Percentiles rank a stretch among this genome's conserved stretches.
Conservation (phyloP, 495 filamentous ascomycete genomes). For the Echria macrotheca region DNA sequence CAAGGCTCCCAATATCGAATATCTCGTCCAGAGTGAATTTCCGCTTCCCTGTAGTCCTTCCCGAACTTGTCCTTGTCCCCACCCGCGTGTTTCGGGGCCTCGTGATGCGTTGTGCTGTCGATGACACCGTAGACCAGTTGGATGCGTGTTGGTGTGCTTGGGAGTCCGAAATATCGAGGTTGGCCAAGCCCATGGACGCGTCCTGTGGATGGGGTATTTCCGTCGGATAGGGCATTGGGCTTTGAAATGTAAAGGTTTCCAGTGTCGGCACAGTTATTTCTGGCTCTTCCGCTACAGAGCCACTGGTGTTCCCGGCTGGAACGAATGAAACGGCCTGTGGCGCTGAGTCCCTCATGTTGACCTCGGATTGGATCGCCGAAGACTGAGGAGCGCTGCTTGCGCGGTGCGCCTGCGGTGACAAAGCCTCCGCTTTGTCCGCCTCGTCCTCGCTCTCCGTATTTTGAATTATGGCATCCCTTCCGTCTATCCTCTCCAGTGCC, state of each 20-base stretch:
- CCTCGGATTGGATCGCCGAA: constrained; percentile 33
- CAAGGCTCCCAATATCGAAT: constrained; percentile 69
- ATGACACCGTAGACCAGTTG: constrained; percentile 38
- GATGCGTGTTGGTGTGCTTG: constrained; percentile 24
- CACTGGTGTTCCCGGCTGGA: too few relatives aligned
- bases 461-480: constrained; percentile 39
- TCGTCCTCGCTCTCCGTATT: constrained; percentile 74
- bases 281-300: constrained; percentile 22
- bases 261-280: constrained; percentile 36
- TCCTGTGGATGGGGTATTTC: too few relatives aligned
- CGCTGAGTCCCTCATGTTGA: constrained; percentile 42
- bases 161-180: constrained; percentile 45
- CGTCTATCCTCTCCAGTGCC: constrained; percentile 73
- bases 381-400: constrained; percentile 41
- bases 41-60: constrained; percentile 67
- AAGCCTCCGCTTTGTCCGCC: constrained; percentile 48
- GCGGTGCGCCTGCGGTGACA: constrained; percentile 57
- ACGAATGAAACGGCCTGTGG: constrained; percentile 18
- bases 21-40: constrained; percentile 72
- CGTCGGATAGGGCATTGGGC: constrained; percentile 60
- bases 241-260: constrained; percentile 67
- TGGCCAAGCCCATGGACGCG: constrained; percentile 54
- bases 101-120: constrained; percentile 47
- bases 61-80: constrained; percentile 44
- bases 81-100: constrained; percentile 29